These are phyloP conservation scores for Stereocaulon alpinum DNA, from an alignment of 495 filamentous ascomycete species.

Conservation along the genomic window DNA sequence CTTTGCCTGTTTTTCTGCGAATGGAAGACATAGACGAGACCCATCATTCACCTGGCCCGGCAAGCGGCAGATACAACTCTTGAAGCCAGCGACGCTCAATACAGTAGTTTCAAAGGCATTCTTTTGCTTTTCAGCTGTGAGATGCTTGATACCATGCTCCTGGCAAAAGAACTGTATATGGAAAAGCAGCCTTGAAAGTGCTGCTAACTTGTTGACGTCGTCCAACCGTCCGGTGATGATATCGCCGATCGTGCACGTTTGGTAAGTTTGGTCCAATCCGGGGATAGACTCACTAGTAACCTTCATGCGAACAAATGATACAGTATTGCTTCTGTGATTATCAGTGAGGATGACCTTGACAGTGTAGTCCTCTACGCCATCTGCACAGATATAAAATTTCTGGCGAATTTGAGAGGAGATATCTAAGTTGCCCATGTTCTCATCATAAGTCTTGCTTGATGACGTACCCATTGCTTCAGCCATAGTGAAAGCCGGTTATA, in stretches of 20 bases:
- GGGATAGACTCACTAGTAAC: background rate
- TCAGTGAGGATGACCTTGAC: too few relatives aligned
- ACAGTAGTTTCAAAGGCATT: background rate
- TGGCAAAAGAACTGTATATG: background rate
- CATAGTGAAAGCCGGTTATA: too few relatives aligned
- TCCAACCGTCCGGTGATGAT: background rate
- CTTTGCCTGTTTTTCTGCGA: too few relatives aligned
- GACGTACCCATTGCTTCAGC: too few relatives aligned
- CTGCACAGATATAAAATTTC: too few relatives aligned
- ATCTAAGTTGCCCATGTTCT: too few relatives aligned
- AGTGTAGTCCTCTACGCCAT: too few relatives aligned
- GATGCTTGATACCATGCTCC: background rate
- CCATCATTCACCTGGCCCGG: too few relatives aligned
- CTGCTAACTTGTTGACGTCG: background rate
- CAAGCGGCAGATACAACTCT: background rate
- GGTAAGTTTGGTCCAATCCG: background rate
- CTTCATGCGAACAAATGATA: background rate
- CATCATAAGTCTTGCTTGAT: too few relatives aligned
- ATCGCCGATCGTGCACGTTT: slow-evolving; percentile 1
- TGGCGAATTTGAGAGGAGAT: too few relatives aligned
- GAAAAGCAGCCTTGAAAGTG: background rate
- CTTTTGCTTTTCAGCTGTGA: background rate
- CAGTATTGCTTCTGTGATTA: too few relatives aligned
- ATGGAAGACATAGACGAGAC: too few relatives aligned
- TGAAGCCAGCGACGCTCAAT: background rate